These are phyloP conservation scores for Ulota crispa DNA, from an alignment of 225 moss, liverwort and hornwort genomes.

Conservation along the genomic window DNA sequence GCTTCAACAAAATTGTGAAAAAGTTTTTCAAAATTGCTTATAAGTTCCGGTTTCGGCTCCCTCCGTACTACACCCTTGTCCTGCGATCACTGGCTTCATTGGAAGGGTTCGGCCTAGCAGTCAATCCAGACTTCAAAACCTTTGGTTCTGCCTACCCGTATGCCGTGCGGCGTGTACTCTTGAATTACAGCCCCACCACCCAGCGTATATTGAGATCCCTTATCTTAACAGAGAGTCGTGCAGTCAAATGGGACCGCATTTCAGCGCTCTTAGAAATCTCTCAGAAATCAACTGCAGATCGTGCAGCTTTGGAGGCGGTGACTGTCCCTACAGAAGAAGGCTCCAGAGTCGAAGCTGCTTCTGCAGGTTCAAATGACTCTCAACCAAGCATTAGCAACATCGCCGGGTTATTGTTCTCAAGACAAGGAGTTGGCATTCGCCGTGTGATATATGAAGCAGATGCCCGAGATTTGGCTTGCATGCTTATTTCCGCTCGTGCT, in stretches of 20 bases:
- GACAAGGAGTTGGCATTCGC: slow-evolving; percentile 67
- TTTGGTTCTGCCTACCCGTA: slow-evolving; percentile 91
- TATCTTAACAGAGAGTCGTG: slow-evolving; percentile 58
- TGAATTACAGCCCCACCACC: slow-evolving; percentile 67
- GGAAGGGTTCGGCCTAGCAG: slow-evolving; percentile 87
- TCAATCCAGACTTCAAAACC: slow-evolving; percentile 82
- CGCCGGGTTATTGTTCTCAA: slow-evolving; percentile 48
- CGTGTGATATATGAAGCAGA: slow-evolving; percentile 80
- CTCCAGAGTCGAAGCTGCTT: neutral
- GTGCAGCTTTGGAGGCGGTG: slow-evolving; percentile 49
- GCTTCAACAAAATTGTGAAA: slow-evolving; percentile 79
- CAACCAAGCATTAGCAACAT: slow-evolving; percentile 27
- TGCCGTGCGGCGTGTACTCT: slow-evolving; percentile 71
- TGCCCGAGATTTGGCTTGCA: slow-evolving; percentile 58
- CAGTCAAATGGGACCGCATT: slow-evolving; percentile 84
- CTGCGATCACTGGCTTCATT: slow-evolving; percentile 86
- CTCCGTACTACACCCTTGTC: slow-evolving; percentile 86
- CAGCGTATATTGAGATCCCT: slow-evolving; percentile 76
- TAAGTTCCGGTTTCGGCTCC: slow-evolving; percentile 88
- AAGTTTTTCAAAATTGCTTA: slow-evolving; percentile 88
- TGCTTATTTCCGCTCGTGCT: slow-evolving; percentile 64
- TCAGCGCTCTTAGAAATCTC: slow-evolving; percentile 54
- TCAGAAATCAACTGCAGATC: slow-evolving; percentile 46
- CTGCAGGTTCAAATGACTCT: slow-evolving; percentile 1
- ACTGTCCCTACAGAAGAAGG: slow-evolving; percentile 26